A percentile compares a stretch with the other conserved stretches of the same genome.
These are phyloP conservation scores for Violaceomyces palustris DNA, from an alignment of 1,284 basidiomycete genomes.

Conservation along the genomic window DNA sequence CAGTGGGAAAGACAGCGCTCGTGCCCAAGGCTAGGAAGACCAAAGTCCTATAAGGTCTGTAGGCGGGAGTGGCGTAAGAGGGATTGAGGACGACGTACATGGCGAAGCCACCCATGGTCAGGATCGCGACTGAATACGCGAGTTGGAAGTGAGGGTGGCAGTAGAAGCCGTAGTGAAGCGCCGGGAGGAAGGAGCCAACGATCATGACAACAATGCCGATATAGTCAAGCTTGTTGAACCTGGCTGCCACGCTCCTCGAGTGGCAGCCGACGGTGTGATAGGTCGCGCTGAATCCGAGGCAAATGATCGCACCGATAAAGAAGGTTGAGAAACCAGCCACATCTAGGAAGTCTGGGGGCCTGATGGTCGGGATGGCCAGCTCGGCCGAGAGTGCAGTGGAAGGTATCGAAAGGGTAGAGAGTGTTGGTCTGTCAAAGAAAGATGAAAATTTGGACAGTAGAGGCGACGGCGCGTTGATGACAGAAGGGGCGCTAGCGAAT, in stretches of 20 bases:
- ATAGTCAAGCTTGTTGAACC: slow-evolving; percentile 43
- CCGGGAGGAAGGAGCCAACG: slow-evolving; percentile 69
- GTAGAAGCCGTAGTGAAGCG: slow-evolving; percentile 47
- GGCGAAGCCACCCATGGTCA: slow-evolving; percentile 63
- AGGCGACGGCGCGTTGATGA: too few relatives aligned
- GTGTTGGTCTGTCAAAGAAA: too few relatives aligned
- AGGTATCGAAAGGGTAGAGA: too few relatives aligned
- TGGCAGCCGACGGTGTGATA: slow-evolving; percentile 76
- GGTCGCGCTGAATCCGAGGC: slow-evolving; percentile 68
- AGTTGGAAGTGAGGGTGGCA: slow-evolving; percentile 39
- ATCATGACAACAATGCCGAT: slow-evolving; percentile 60
- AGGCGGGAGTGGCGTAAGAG: slow-evolving; percentile 68
- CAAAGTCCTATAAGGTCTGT: slow-evolving; percentile 70
- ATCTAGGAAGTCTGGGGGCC: slow-evolving; percentile 62
- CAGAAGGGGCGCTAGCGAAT: too few relatives aligned
- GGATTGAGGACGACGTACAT: slow-evolving; percentile 74
- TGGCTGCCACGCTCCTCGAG: slow-evolving; percentile 60
- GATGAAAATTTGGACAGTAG: too few relatives aligned
- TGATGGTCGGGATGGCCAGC: slow-evolving; percentile 8
- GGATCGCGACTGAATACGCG: slow-evolving; percentile 56
- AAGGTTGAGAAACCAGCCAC: slow-evolving; percentile 65
- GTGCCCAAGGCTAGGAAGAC: slow-evolving; percentile 77
- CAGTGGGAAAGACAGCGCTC: slow-evolving; percentile 66
- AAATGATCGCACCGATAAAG: slow-evolving; percentile 68
- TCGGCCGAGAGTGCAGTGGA: too few relatives aligned